Conservation (phyloP, 306 rosid genomes). For the Lathyrus tuberosus region DNA sequence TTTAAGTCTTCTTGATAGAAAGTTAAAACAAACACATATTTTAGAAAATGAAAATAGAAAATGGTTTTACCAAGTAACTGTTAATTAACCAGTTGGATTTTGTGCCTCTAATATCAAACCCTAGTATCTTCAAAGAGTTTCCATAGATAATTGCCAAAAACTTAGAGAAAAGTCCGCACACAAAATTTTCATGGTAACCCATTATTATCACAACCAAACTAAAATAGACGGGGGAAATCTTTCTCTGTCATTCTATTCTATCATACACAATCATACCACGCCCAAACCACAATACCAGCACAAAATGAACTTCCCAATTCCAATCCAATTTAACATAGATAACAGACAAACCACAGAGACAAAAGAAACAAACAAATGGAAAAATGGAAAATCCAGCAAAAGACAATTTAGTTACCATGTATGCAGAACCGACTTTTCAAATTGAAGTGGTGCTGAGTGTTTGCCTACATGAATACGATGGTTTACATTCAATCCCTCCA, state of each 20-base stretch:
- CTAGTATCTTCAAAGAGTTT: neutral
- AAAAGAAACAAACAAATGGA: neutral
- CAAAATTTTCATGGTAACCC: neutral
- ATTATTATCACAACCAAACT: neutral
- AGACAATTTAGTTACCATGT: neutral
- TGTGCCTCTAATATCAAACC: neutral
- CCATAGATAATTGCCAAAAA: neutral
- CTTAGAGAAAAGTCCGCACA: neutral
- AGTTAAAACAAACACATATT: too few species aligned
- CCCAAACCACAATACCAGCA: neutral
- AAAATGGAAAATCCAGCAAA: neutral
- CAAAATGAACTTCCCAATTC: constrained; percentile 2
- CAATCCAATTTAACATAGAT: constrained; percentile 2
- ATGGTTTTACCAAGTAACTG: too few species aligned
- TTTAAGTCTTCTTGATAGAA: too few species aligned
- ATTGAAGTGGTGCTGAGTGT: neutral
- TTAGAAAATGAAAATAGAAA: too few species aligned
- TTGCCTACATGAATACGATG: neutral
- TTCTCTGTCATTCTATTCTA: neutral
- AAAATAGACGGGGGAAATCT: neutral
- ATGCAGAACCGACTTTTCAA: neutral
- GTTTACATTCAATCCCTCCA: neutral
- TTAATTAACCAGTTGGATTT: neutral
- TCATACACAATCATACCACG: neutral
- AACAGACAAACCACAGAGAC: neutral